Evolutionary conservation across 192 early-diverging fungal species (phyloP).

Genomic region (Entophlyctis luteolus): DNA sequence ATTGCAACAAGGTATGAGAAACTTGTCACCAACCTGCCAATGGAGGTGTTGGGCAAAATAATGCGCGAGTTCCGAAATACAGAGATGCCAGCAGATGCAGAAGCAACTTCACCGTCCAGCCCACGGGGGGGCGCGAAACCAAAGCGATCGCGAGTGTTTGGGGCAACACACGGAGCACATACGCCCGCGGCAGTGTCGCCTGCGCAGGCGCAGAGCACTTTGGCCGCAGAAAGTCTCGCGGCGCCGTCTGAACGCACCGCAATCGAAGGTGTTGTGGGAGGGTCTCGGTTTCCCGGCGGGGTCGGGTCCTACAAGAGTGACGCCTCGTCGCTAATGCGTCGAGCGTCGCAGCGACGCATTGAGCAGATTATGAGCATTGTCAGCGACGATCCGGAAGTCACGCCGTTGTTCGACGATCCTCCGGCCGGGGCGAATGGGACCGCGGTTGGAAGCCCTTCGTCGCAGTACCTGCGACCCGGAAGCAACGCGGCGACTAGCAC

Average conservation of each 20-base stretch:
- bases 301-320: too few relatives aligned
- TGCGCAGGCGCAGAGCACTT: not conserved
- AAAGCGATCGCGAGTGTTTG: conserved; percentile 2
- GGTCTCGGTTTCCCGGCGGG: not conserved
- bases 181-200: not conserved
- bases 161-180: not conserved
- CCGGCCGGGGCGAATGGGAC: not conserved
- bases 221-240: conserved; percentile 1
- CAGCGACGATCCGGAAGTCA: not conserved
- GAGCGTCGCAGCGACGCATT: conserved; percentile 1
- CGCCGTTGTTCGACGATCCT: not conserved
- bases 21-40: conserved; percentile 37
- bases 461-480: not conserved
- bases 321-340: too few relatives aligned
- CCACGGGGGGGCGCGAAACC: not conserved
- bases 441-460: not conserved
- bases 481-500: not conserved
- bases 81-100: not conserved
- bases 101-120: not conserved
- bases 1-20: too few relatives aligned
- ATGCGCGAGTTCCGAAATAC: conserved; percentile 20
- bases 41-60: conserved; percentile 47
- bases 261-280: not conserved
- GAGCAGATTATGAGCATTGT: conserved; percentile 8
- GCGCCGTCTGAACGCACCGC: not conserved